Evolutionary conservation across 2,329 filamentous ascomycete genomes (phyloP), one percentile per base, ranked within the genome.

Genomic region (Coniella vitis): DNA sequence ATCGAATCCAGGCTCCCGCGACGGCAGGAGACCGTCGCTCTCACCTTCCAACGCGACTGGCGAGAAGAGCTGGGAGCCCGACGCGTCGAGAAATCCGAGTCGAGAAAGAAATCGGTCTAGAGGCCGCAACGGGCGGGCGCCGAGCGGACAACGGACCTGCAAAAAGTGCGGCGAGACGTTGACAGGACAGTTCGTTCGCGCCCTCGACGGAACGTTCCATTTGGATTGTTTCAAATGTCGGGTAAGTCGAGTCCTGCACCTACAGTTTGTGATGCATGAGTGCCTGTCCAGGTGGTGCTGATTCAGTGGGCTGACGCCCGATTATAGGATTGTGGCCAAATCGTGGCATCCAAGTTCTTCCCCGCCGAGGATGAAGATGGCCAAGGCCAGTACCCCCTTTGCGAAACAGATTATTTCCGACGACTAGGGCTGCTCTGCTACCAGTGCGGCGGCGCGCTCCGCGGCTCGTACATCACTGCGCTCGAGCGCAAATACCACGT

Each of bases 341-440:
- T 97, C 53, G 93, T 98, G 34, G 93, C 93, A 37, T 96, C 91
- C 45, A 98, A 98, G 62, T 98, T 98, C 78, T 98, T 98, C 68
- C 93, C 93, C 1, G 87, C 95, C 7, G 90, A 95, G 57, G 88
- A 95, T 58, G 89, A 94, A 60, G 82, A 90, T 57, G 89, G 88
- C 36, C 79, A 81, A 49, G 84, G 78, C 17, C 93, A 96, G 65
- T 97, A 96, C 64, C 93, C 93, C 8, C 79, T 98, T 4, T 98
- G 93, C 73, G 93, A 98, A 69, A 97, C 86, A 20, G 93, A 98
- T 68, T 98, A 98, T 67, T 98, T 98, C 68, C 81, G 90, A 59
- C 82, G 93, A 52, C 79, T 98, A 16, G 90, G 91, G 54, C 76
- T 98, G 38, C 76, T 98, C 38, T 98, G 93, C 67, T 87, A 87